Evolutionary conservation across 2,329 filamentous ascomycete species (phyloP).

Genomic region (Fusarium buxicola): DNA sequence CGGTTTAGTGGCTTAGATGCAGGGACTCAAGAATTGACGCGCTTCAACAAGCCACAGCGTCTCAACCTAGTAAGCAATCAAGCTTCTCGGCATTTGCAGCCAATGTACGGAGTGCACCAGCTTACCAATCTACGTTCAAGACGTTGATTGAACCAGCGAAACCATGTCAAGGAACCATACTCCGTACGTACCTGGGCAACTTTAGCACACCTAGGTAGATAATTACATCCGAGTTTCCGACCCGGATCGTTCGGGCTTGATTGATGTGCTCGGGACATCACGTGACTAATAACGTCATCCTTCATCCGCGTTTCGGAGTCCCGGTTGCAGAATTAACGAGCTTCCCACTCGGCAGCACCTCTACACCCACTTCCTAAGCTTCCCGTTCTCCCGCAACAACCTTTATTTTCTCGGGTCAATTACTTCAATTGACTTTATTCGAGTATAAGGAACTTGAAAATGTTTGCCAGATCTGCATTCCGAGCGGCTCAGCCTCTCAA

Average conservation of each 20-base stretch:
- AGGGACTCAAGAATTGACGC: neutral
- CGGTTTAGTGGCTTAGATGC: conserved; percentile 1
- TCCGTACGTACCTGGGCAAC: too few relatives aligned
- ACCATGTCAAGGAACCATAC: neutral
- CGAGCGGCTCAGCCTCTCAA: conserved; percentile 73
- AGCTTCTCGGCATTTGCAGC: conserved; percentile 2
- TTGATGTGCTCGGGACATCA: conserved; percentile 27
- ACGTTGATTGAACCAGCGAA: neutral
- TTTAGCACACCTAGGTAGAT: neutral
- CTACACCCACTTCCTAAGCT: conserved; percentile 26
- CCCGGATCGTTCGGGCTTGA: neutral
- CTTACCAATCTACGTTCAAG: conserved; percentile 14
- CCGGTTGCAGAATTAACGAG: conserved; percentile 5
- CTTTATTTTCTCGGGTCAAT: conserved; percentile 32
- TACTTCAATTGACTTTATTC: conserved; percentile 39
- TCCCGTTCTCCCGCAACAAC: conserved; percentile 24
- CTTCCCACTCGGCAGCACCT: conserved; percentile 17
- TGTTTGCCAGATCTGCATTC: conserved; percentile 76
- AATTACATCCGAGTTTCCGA: conserved; percentile 9
- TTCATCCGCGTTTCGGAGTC: conserved; percentile 23
- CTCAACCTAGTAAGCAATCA: neutral
- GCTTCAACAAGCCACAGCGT: conserved; percentile 3
- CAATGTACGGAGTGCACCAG: neutral
- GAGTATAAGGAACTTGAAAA: conserved; percentile 53
- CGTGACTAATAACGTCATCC: conserved; percentile 41